Conservation (phyloP, 495 filamentous ascomycete species). For the Cryomyces antarcticus region DNA sequence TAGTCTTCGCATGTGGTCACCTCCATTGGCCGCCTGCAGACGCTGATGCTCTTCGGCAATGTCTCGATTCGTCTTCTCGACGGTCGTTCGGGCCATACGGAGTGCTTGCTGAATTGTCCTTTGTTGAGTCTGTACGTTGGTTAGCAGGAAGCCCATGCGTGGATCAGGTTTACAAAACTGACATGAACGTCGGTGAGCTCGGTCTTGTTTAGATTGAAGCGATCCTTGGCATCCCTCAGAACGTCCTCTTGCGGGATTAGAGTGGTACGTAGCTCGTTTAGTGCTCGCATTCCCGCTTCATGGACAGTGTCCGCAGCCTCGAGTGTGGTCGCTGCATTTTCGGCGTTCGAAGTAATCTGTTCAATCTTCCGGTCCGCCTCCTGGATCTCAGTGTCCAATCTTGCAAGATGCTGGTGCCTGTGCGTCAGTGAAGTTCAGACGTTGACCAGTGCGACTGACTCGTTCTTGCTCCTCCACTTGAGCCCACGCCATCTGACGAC, state of each 20-base stretch:
- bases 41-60: constrained; percentile 10
- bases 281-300: not conserved
- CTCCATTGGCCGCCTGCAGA: constrained; percentile 15
- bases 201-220: constrained; percentile 2
- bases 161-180: not conserved
- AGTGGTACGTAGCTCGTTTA: not conserved
- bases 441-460: not conserved
- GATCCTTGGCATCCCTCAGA: constrained; percentile 16
- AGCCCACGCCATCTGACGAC: constrained; percentile 18
- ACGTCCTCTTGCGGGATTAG: constrained; percentile 13
- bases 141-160: not conserved
- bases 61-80: constrained; percentile 17
- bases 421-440: too few species aligned
- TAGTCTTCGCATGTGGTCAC: constrained; percentile 13
- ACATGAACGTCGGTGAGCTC: constrained; percentile 1
- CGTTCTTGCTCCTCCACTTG: constrained; percentile 20
- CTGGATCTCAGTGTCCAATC: constrained; percentile 22
- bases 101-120: constrained; percentile 24
- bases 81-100: constrained; percentile 10
- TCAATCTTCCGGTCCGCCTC: constrained; percentile 26
- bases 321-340: constrained; percentile 17
- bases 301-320: constrained; percentile 24
- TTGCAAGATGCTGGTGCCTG: constrained; percentile 17
- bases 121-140: constrained; percentile 23
- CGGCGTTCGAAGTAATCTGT: constrained; percentile 16